Percentiles rank a stretch among this genome's conserved stretches.
Evolutionary conservation across 306 rosid genomes (phyloP).

Genomic region (Argentina anserina): DNA sequence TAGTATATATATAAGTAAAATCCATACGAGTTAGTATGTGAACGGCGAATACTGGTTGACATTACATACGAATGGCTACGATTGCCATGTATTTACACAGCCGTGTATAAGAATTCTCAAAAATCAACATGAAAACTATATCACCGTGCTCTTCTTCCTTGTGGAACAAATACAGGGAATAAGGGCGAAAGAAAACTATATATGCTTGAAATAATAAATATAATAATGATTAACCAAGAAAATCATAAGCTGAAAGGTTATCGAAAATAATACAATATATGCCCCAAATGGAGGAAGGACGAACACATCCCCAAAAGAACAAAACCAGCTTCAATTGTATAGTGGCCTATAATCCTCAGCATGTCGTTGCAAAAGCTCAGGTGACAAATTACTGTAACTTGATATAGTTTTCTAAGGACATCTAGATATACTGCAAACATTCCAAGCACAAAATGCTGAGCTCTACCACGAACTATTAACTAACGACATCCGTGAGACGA

Average conservation of each 20-base stretch:
- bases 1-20: too few species aligned
- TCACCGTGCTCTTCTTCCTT: neutral
- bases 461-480: constrained; percentile 33
- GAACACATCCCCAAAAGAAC: constrained; percentile 20
- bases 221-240: neutral
- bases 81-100: too few species aligned
- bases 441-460: constrained; percentile 22
- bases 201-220: neutral
- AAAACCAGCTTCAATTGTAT: constrained; percentile 26
- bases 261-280: neutral
- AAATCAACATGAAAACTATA: neutral
- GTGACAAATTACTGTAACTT: constrained; percentile 26
- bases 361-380: constrained; percentile 33
- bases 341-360: constrained; percentile 24
- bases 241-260: neutral
- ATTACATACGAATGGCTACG: too few species aligned
- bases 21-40: too few species aligned
- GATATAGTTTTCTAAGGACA: constrained; percentile 18
- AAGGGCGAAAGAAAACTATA: neutral
- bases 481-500: constrained; percentile 13
- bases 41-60: too few species aligned
- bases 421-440: constrained; percentile 24
- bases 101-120: too few species aligned
- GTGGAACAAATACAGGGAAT: neutral
- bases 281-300: neutral